A percentile compares a stretch with the other conserved stretches of the same genome.
These are phyloP conservation scores for Chrysoporthe deuterocubensis DNA, from an alignment of 2,329 filamentous ascomycete species.

Conservation along the genomic window DNA sequence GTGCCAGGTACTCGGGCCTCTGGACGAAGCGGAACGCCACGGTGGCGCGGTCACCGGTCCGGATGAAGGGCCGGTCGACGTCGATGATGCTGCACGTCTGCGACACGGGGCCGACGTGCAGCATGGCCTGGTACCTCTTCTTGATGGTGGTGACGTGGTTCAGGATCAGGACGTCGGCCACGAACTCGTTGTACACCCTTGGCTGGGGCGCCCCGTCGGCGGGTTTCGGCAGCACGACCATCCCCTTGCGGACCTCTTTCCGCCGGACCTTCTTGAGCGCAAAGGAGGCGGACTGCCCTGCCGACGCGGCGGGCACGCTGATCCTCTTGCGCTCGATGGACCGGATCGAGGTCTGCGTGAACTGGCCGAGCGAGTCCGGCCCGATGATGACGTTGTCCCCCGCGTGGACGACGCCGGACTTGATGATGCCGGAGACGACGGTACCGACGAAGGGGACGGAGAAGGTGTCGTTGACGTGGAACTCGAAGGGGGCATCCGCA, in stretches of 20 bases:
- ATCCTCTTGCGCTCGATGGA: slow-evolving; percentile 96
- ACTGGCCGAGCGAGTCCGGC: slow-evolving; percentile 88
- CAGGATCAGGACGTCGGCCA: slow-evolving; percentile 89
- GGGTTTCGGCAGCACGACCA: slow-evolving; percentile 86
- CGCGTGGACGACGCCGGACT: slow-evolving; percentile 82
- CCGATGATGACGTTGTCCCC: slow-evolving; percentile 91
- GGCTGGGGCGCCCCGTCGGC: slow-evolving; percentile 70
- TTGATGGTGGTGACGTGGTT: slow-evolving; percentile 97
- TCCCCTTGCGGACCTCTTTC: slow-evolving; percentile 95
- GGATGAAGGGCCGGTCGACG: slow-evolving; percentile 93
- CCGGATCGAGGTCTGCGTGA: slow-evolving; percentile 82
- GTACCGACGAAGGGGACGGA: slow-evolving; percentile 97
- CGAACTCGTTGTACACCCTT: slow-evolving; percentile 76
- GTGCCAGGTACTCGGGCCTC: slow-evolving; percentile 86
- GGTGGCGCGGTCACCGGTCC: slow-evolving; percentile 89
- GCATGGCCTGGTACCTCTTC: slow-evolving; percentile 95
- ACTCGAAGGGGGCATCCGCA: slow-evolving; percentile 85
- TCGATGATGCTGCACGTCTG: slow-evolving; percentile 98
- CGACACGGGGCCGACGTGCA: slow-evolving; percentile 91
- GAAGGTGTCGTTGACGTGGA: slow-evolving; percentile 96
- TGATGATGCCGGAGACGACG: slow-evolving; percentile 92
- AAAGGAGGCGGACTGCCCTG: slow-evolving; percentile 91
- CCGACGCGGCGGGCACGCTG: slow-evolving; percentile 81
- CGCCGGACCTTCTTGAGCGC: slow-evolving; percentile 84
- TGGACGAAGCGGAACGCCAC: slow-evolving; percentile 97